These are phyloP conservation scores for Hericium alpestre DNA, from an alignment of 768 basidiomycete genomes.

Conservation along the genomic window DNA sequence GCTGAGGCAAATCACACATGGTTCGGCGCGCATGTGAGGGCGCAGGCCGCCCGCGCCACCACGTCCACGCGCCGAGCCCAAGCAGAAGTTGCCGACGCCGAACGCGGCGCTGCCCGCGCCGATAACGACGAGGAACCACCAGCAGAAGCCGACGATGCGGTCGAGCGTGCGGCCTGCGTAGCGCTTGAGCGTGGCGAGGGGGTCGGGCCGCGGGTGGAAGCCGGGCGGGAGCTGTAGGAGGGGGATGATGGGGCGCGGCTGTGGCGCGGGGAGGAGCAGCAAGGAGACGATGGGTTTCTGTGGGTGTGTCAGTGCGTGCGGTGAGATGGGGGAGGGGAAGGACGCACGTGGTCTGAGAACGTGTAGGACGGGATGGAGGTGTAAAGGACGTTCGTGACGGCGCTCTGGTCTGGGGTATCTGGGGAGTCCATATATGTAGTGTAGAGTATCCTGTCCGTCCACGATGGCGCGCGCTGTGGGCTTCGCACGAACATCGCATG, in stretches of 20 bases:
- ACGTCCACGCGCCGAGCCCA: constrained; percentile 56
- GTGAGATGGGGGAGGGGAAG: neutral
- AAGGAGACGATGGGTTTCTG: constrained; percentile 84
- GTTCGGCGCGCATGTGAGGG: no score
- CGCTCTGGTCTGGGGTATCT: constrained; percentile 35
- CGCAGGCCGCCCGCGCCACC: constrained; percentile 20
- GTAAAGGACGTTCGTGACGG: constrained; percentile 60
- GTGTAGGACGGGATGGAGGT: constrained; percentile 76
- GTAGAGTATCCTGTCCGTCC: constrained; percentile 90
- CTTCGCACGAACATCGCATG: no score
- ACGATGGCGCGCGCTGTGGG: constrained; percentile 68
- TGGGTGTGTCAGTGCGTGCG: constrained; percentile 4
- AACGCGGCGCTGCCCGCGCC: constrained; percentile 69
- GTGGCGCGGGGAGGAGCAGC: constrained; percentile 45
- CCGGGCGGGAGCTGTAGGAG: constrained; percentile 38
- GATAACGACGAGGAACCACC: constrained; percentile 65
- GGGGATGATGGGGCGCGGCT: constrained; percentile 23
- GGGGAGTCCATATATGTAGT: constrained; percentile 62
- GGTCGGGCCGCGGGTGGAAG: constrained; percentile 46
- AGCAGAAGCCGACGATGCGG: constrained; percentile 63
- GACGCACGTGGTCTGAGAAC: constrained; percentile 78
- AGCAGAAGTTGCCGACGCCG: constrained; percentile 61
- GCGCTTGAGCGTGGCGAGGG: constrained; percentile 42
- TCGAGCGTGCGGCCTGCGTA: constrained; percentile 60
- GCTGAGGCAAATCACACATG: no score